Evolutionary conservation across 805 yeast species (phyloP).

Genomic region (Tetrapisispora namnaoensis): DNA sequence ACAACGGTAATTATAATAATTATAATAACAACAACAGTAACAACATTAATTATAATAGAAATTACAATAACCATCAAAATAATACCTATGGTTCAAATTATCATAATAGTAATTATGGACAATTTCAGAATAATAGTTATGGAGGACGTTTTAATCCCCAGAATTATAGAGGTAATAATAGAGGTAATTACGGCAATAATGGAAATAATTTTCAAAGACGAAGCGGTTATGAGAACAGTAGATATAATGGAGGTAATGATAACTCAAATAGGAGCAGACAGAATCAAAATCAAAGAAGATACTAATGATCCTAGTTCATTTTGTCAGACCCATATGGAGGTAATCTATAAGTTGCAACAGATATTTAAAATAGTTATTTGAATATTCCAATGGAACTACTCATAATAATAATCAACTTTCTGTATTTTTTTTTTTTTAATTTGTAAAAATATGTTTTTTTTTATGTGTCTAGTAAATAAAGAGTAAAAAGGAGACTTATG

Average conservation of each 20-base stretch:
- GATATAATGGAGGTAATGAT: conserved; percentile 2
- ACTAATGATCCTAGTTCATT: too few relatives aligned
- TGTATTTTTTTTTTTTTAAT: too few relatives aligned
- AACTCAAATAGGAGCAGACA: neutral
- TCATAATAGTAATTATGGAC: neutral
- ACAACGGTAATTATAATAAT: neutral
- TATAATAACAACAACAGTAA: conserved; percentile 2
- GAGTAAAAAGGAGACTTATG: too few relatives aligned
- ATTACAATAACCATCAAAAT: neutral
- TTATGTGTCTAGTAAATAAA: too few relatives aligned
- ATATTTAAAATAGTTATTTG: neutral
- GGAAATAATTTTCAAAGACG: conserved; percentile 2
- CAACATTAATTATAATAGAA: conserved; percentile 5
- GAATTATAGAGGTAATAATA: conserved; percentile 3
- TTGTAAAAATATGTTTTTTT: too few relatives aligned
- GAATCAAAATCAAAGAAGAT: conserved; percentile 1
- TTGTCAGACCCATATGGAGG: neutral
- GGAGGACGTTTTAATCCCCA: conserved; percentile 4
- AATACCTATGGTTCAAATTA: conserved; percentile 2
- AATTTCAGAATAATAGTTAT: neutral
- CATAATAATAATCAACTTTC: too few relatives aligned
- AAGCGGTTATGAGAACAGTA: conserved; percentile 9
- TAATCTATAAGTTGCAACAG: neutral
- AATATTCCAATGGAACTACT: too few relatives aligned
- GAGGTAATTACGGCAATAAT: neutral